Conservation (phyloP, 257 asterid species). For the Datura wrightii region DNA sequence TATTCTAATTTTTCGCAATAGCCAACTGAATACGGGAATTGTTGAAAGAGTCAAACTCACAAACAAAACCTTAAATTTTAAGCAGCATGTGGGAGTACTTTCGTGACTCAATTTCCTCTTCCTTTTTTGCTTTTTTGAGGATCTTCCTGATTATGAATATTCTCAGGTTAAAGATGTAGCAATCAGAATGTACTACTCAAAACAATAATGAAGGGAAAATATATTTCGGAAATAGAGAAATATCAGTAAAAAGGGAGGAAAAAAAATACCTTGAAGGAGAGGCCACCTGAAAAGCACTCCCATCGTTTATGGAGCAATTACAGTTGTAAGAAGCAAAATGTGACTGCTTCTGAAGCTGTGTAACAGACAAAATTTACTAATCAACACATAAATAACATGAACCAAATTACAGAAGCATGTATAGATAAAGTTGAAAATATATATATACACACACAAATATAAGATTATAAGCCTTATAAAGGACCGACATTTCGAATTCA, state of each 20-base stretch:
- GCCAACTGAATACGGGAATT: background rate
- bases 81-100: background rate
- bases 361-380: background rate
- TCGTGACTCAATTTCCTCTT: background rate
- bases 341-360: slow-evolving; percentile 42
- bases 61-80: background rate
- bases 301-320: slow-evolving; percentile 35
- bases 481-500: background rate
- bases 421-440: background rate
- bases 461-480: background rate
- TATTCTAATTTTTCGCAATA: background rate
- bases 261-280: slow-evolving; percentile 56
- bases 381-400: background rate
- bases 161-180: background rate
- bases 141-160: background rate
- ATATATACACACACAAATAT: background rate
- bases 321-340: slow-evolving; percentile 44
- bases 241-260: background rate
- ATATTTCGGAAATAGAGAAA: background rate
- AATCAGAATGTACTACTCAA: background rate
- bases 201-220: background rate
- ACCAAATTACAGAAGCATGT: background rate
- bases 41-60: background rate
- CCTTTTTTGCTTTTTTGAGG: background rate
- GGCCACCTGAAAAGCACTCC: slow-evolving; percentile 52